Percentiles rank a stretch among this genome's conserved stretches.
Evolutionary conservation across 1,139 yeast species (phyloP).

Genomic region (Candida tetrigidarum): DNA sequence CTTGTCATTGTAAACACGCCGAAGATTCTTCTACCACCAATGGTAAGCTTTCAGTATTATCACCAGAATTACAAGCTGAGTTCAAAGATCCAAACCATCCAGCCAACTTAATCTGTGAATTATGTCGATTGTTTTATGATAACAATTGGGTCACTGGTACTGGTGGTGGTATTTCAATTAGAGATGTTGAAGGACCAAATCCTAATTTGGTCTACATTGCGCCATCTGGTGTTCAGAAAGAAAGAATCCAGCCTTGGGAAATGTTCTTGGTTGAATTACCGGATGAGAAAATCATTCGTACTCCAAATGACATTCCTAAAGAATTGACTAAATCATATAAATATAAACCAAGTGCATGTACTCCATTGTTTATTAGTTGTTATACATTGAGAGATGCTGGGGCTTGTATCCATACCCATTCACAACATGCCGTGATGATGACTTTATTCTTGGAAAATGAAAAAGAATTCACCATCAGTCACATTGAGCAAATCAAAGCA

Average conservation of each 20-base stretch:
- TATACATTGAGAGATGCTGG: conserved; percentile 78
- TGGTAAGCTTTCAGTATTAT: conserved; percentile 7
- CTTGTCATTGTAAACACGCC: conserved; percentile 21
- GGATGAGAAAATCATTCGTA: conserved; percentile 57
- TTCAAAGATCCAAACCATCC: conserved; percentile 68
- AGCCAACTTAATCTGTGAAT: conserved; percentile 81
- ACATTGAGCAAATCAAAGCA: conserved; percentile 93
- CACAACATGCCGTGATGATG: conserved; percentile 84
- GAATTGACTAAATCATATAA: conserved; percentile 46
- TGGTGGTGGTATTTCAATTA: conserved; percentile 91
- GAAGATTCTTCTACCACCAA: conserved; percentile 3
- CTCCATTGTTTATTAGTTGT: conserved; percentile 84
- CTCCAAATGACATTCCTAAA: conserved; percentile 54
- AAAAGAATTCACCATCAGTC: conserved; percentile 69
- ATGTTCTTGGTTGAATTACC: conserved; percentile 75
- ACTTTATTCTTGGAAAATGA: conserved; percentile 67
- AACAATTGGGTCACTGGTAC: conserved; percentile 96
- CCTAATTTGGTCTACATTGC: conserved; percentile 71
- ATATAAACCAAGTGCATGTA: conserved; percentile 90
- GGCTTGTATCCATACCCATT: conserved; percentile 95
- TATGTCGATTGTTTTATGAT: conserved; percentile 76
- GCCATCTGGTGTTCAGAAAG: conserved; percentile 96
- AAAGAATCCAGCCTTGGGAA: conserved; percentile 79
- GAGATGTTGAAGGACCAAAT: conserved; percentile 52
- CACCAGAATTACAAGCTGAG: conserved; percentile 18